A percentile compares a stretch with the other conserved stretches of the same genome.
These are phyloP conservation scores for Fagus crenata DNA, from an alignment of 306 rosid species.

Conservation along the genomic window DNA sequence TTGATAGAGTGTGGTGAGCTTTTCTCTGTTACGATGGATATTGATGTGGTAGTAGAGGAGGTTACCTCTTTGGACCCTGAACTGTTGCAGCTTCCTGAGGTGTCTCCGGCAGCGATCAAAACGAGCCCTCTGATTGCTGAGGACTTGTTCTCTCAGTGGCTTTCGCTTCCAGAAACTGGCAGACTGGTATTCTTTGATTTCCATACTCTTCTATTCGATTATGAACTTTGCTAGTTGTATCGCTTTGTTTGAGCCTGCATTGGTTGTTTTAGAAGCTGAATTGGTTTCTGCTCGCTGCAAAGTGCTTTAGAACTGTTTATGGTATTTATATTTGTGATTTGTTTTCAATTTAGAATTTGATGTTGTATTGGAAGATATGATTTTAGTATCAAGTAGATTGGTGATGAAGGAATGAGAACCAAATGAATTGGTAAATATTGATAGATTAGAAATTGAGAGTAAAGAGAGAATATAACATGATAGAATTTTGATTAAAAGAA, in stretches of 20 bases:
- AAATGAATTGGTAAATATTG: background rate
- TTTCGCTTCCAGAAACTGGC: slow-evolving; percentile 71
- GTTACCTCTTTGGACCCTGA: slow-evolving; percentile 60
- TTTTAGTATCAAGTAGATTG: background rate
- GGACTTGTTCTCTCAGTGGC: slow-evolving; percentile 77
- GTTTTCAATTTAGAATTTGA: background rate
- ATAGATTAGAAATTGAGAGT: background rate
- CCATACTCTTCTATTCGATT: background rate
- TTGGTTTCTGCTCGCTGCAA: background rate
- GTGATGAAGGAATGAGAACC: background rate
- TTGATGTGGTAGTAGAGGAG: slow-evolving; percentile 53
- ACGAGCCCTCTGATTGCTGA: slow-evolving; percentile 60
- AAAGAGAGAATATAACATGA: background rate
- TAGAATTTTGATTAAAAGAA: background rate
- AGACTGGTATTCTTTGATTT: slow-evolving; percentile 52
- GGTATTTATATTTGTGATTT: background rate
- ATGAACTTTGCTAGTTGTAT: background rate
- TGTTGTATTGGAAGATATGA: background rate
- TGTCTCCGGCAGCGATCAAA: slow-evolving; percentile 63
- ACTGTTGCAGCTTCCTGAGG: slow-evolving; percentile 72
- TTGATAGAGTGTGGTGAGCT: background rate
- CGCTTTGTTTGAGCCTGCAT: slow-evolving; percentile 1
- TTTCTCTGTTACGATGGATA: slow-evolving; percentile 50
- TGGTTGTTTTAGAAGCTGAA: slow-evolving; percentile 6
- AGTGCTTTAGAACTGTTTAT: slow-evolving; percentile 2